Conservation (phyloP, 2,329 filamentous ascomycete genomes). For the Seiridium unicorne region DNA sequence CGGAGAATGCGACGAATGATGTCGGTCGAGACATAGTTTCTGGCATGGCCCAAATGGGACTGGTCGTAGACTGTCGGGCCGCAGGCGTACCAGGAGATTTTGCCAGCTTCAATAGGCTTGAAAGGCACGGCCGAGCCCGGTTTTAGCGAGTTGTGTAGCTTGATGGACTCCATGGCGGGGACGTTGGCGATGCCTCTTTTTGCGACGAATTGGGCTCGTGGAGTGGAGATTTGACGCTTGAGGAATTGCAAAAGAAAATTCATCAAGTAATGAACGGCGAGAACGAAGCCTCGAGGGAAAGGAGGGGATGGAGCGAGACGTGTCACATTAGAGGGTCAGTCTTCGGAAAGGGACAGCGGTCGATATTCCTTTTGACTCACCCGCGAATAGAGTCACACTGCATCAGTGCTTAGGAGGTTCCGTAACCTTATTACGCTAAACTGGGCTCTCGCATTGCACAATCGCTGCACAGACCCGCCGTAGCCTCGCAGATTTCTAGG, state of each 20-base stretch:
- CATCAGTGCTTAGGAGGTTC: not conserved
- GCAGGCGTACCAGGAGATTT: conserved; percentile 85
- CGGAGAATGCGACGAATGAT: conserved; percentile 80
- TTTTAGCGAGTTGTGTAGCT: conserved; percentile 77
- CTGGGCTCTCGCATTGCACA: not conserved
- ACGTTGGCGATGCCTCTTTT: conserved; percentile 32
- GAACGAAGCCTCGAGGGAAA: conserved; percentile 4
- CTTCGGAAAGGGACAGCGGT: conserved; percentile 6
- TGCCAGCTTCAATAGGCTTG: conserved; percentile 66
- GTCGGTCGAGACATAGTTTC: conserved; percentile 90
- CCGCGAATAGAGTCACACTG: conserved; percentile 4
- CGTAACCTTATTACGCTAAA: not conserved
- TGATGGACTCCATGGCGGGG: conserved; percentile 55
- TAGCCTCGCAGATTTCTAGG: not conserved
- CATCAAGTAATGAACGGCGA: conserved; percentile 23
- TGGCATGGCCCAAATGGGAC: conserved; percentile 74
- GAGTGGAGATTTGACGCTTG: conserved; percentile 25
- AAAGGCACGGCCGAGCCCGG: conserved; percentile 72
- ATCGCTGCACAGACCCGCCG: not conserved
- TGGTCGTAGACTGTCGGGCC: conserved; percentile 82
- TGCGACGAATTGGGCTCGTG: conserved; percentile 21
- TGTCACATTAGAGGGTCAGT: conserved; percentile 10
- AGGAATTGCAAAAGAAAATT: conserved; percentile 26
- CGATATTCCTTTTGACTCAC: conserved; percentile 2
- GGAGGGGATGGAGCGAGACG: conserved; percentile 9